Evolutionary conservation across 345 rosid genomes (phyloP), one percentile per base, ranked within the genome.

Genomic region (Hibiscus syriacus): DNA sequence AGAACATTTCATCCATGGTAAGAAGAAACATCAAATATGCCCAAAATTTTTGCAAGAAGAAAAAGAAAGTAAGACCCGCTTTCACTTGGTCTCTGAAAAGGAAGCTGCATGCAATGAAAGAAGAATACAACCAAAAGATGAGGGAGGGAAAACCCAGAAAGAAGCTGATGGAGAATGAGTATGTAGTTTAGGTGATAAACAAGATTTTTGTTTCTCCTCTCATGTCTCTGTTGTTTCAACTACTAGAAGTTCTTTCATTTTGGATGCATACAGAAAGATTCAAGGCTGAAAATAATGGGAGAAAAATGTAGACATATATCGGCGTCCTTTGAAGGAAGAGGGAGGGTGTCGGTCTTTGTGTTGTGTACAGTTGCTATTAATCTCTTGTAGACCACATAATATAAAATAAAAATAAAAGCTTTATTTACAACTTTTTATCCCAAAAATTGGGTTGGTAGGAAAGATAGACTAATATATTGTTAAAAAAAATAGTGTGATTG

Each of bases 1-100:
- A 68, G 22, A 63, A 10, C 59, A 67, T 7, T 17, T 49, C 72
- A 60, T 75, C 79, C 80, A 80, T 80, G 82, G 72, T 70, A 29
- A 63, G 67, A 63, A 23, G 36, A 41, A 41, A 43, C 13, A 62
- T 25, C 13, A 62, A 20, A 62, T 4, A 62, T 7, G 54, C 55
- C 62, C 57, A 56, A 38, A 52, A 26, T 23, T 49, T 34, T 25
- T 25, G 27, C 46, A 45, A 13, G 20, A 61, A 13, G 25, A 52
- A 52, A 20, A 52, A 49, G 55, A 32, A 38, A 43, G 25, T 12
- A 17, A 36, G 34, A 48, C 72, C 68, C 73, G 36, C 26, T 56
- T n/a, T n/a, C 6, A 11, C 53, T 26, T 53, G 11, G 20, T 8
- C 34, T 62, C 19, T 11, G 67, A 63, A 19, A 70, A 66, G 30